Conservation (phyloP, 2,329 filamentous ascomycete species). For the Neofusicoccum parvum region DNA sequence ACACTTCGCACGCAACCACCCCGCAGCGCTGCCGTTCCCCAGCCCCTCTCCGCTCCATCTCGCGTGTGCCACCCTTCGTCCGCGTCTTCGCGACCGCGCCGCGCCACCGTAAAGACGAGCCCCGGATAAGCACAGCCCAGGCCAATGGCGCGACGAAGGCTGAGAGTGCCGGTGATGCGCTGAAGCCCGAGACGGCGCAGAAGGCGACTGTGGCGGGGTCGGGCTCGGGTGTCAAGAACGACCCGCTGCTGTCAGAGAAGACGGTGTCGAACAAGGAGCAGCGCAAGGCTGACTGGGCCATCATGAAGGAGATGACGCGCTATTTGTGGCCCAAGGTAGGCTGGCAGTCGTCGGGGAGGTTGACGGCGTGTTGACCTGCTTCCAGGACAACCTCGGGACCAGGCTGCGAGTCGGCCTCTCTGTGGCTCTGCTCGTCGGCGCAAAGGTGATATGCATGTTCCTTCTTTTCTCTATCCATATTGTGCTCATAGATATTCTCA, state of each 20-base stretch:
- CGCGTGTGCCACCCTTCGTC: constrained; percentile 23
- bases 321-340: constrained; percentile 87
- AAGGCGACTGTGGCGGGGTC: constrained; percentile 33
- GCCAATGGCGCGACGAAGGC: constrained; percentile 34
- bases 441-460: constrained; percentile 63
- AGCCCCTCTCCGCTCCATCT: constrained; percentile 26
- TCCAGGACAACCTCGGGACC: constrained; percentile 71
- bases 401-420: constrained; percentile 84
- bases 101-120: constrained; percentile 46
- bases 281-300: constrained; percentile 95
- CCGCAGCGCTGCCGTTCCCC: constrained; percentile 27
- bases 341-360: background rate
- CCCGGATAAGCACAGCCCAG: constrained; percentile 26
- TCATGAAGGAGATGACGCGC: constrained; percentile 95
- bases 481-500: constrained; percentile 30
- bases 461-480: constrained; percentile 19
- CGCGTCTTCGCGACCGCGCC: constrained; percentile 49
- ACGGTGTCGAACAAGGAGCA: constrained; percentile 78
- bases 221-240: constrained; percentile 41
- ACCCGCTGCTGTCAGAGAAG: constrained; percentile 66
- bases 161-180: constrained; percentile 24
- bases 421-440: constrained; percentile 80
- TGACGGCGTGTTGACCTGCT: constrained; percentile 4
- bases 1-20: background rate
- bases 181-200: constrained; percentile 22